Evolutionary conservation across 768 basidiomycete genomes (phyloP).

Genomic region (Trametes villosa): DNA sequence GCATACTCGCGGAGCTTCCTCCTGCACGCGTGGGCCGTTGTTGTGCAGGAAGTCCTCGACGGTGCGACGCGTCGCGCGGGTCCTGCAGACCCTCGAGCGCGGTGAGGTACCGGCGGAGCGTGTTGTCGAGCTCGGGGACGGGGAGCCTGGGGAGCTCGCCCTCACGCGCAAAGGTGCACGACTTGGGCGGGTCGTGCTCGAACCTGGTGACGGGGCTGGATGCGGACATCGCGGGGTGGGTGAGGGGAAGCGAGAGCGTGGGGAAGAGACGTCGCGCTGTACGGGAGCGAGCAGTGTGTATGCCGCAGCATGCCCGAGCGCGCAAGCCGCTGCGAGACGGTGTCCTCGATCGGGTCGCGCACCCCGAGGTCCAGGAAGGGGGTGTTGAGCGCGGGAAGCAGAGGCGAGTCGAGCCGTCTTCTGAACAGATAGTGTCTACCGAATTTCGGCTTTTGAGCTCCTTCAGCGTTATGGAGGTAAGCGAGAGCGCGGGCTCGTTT

Average conservation of each 20-base stretch:
- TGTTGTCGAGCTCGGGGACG: slow-evolving; percentile 86
- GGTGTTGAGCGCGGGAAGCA: slow-evolving; percentile 58
- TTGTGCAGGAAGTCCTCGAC: slow-evolving; percentile 79
- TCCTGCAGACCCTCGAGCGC: slow-evolving; percentile 87
- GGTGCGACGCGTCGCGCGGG: slow-evolving; percentile 71
- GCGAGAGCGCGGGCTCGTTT: slow-evolving; percentile 63
- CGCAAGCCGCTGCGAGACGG: slow-evolving; percentile 60
- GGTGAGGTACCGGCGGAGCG: slow-evolving; percentile 76
- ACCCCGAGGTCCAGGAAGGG: slow-evolving; percentile 73
- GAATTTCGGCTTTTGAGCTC: slow-evolving; percentile 55
- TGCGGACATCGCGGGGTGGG: slow-evolving; percentile 20
- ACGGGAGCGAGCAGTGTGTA: slow-evolving; percentile 63
- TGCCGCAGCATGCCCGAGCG: slow-evolving; percentile 64
- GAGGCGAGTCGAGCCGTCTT: slow-evolving; percentile 62
- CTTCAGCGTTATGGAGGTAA: slow-evolving; percentile 55
- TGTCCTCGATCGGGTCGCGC: slow-evolving; percentile 76
- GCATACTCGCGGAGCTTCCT: slow-evolving; percentile 80
- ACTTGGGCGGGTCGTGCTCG: slow-evolving; percentile 25
- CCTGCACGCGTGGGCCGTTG: slow-evolving; percentile 83
- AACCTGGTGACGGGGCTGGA: slow-evolving; percentile 30
- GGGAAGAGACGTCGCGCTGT: slow-evolving; percentile 42
- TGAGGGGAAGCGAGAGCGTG: neutral
- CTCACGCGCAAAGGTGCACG: slow-evolving; percentile 62
- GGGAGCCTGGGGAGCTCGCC: slow-evolving; percentile 87
- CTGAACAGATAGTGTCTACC: slow-evolving; percentile 71